Evolutionary conservation across 2,329 filamentous ascomycete genomes (phyloP), one percentile per base, ranked within the genome.

Genomic region (Venturia oleaginea): DNA sequence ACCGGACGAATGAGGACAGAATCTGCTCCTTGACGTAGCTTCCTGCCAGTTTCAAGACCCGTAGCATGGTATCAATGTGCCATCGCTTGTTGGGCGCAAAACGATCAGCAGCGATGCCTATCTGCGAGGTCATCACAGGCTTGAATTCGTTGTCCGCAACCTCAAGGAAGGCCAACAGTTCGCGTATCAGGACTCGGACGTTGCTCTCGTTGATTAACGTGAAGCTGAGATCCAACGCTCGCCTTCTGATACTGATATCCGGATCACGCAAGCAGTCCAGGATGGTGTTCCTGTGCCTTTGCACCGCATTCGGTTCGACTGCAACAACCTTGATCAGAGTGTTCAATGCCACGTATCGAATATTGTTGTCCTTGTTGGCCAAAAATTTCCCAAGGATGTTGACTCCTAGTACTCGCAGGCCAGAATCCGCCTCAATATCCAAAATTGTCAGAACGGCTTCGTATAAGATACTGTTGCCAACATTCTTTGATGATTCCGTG

Each of bases 141-240:
- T 99, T 99, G 80, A 99, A 99, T 76, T 99, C 94, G 68, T 95
- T 96, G 72, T 99, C 94, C 64, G 95, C 93, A 62, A 96, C 92
- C 75, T 99, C 94, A 65, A 99, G 78, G 82, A 99, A 99, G 7
- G 94, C 92, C 54, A 99, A 82, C 48, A 99, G 81, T 74, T 99
- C 95, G 67, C 95, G 83, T 66, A 99, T 94, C 46, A 99, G 83
- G 4, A 97, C 90, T 46, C 94, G 87, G 42, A 99, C 92, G 71
- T 99, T 99, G 76, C 88, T 86, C 74, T 97, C 94, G 74, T 99
- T 97, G 77, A 99, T 97, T 62, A 99, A 81, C 4, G 95, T 99
- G 73, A 99, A 99, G 76, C 94, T 97, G 65, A 99, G 85, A 73
- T 99, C 94, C 46, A 99, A 83, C n/a, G 94, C 94, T 76, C 94